These are phyloP conservation scores for Phycomyces blakesleeanus DNA, from an alignment of 192 early-diverging fungal genomes.

Conservation along the genomic window DNA sequence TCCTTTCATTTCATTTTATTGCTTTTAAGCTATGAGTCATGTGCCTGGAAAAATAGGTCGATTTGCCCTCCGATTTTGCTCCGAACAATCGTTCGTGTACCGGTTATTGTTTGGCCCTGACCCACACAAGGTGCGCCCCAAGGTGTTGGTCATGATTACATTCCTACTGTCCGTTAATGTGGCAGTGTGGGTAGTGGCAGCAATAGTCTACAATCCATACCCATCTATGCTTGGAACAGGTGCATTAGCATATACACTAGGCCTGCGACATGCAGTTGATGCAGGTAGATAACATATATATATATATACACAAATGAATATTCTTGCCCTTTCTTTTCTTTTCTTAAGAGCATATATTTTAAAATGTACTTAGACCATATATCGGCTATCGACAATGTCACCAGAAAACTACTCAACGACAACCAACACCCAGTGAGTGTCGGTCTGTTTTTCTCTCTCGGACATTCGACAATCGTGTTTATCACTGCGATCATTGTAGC, in stretches of 20 bases:
- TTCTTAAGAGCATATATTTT: not conserved
- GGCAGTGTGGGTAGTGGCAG: slow-evolving; percentile 40
- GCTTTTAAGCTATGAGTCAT: not conserved
- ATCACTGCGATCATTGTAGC: slow-evolving; percentile 43
- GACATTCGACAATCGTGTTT: slow-evolving; percentile 70
- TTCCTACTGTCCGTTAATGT: slow-evolving; percentile 38
- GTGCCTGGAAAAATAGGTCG: not conserved
- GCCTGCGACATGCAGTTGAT: slow-evolving; percentile 57
- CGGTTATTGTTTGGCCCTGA: slow-evolving; percentile 32
- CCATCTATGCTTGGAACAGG: slow-evolving; percentile 43
- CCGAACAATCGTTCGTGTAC: slow-evolving; percentile 23
- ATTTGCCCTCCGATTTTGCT: slow-evolving; percentile 11
- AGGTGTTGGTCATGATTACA: slow-evolving; percentile 31
- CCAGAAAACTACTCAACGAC: slow-evolving; percentile 51
- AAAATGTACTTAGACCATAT: slow-evolving; percentile 50
- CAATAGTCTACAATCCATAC: slow-evolving; percentile 29
- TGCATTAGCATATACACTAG: slow-evolving; percentile 45
- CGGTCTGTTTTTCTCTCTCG: slow-evolving; percentile 65
- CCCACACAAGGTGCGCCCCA: slow-evolving; percentile 29
- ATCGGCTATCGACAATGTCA: slow-evolving; percentile 73
- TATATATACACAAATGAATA: not conserved
- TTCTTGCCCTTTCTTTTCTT: not conserved
- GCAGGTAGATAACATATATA: slow-evolving; percentile 36
- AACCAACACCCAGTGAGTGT: slow-evolving; percentile 50
- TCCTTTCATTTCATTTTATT: not conserved